Conservation (phyloP, 2,329 filamentous ascomycete genomes). For the Xylaria sp. region DNA sequence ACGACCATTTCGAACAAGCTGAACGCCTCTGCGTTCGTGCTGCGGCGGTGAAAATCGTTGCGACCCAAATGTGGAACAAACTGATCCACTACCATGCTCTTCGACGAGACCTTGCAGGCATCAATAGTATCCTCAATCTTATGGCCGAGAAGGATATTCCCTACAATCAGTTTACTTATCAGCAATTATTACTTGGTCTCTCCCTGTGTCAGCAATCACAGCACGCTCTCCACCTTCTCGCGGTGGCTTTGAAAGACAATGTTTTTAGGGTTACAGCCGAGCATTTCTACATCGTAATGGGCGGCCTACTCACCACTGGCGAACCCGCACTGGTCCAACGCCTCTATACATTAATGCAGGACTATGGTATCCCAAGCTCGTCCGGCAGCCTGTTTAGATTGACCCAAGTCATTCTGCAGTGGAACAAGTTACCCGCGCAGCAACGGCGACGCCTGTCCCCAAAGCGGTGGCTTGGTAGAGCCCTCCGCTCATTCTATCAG, state of each 20-base stretch:
- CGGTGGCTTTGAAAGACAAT: slow-evolving; percentile 45
- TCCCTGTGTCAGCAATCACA: slow-evolving; percentile 52
- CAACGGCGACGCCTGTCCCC: slow-evolving; percentile 20
- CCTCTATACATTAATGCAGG: slow-evolving; percentile 48
- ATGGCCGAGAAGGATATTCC: slow-evolving; percentile 53
- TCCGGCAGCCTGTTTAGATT: slow-evolving; percentile 48
- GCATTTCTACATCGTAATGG: slow-evolving; percentile 58
- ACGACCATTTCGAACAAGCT: slow-evolving; percentile 57
- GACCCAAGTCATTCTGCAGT: slow-evolving; percentile 45
- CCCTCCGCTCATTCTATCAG: slow-evolving; percentile 41
- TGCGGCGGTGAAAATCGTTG: slow-evolving; percentile 52
- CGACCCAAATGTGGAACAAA: slow-evolving; percentile 75
- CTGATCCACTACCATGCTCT: slow-evolving; percentile 71
- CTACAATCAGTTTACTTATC: slow-evolving; percentile 55
- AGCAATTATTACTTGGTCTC: slow-evolving; percentile 52
- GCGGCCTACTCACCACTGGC: slow-evolving; percentile 50
- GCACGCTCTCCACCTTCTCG: slow-evolving; percentile 53
- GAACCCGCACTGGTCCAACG: slow-evolving; percentile 47
- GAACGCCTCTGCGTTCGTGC: slow-evolving; percentile 62
- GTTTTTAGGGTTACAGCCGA: slow-evolving; percentile 50
- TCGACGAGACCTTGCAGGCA: slow-evolving; percentile 54
- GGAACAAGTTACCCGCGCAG: slow-evolving; percentile 34
- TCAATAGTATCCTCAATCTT: slow-evolving; percentile 50
- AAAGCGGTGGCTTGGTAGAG: slow-evolving; percentile 36
- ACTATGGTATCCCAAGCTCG: slow-evolving; percentile 45